These are phyloP conservation scores for Ramichloridium luteum DNA, from an alignment of 2,329 filamentous ascomycete genomes.

Conservation along the genomic window DNA sequence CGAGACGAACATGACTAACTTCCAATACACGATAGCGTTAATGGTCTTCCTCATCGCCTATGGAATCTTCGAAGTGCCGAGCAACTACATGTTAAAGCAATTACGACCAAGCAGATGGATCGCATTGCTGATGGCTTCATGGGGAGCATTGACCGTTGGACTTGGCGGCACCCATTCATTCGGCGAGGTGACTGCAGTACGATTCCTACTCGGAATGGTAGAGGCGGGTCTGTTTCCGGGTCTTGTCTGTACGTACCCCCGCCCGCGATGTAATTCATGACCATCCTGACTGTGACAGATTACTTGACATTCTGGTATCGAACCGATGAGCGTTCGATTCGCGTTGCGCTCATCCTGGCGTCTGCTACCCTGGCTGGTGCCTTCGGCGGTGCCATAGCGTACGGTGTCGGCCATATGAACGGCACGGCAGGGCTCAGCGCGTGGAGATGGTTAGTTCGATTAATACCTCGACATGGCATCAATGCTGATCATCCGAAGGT, in stretches of 20 bases:
- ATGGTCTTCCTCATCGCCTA: conserved; percentile 47
- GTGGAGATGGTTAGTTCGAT: conserved; percentile 40
- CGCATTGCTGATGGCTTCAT: conserved; percentile 21
- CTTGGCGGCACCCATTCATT: conserved; percentile 35
- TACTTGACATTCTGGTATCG: conserved; percentile 23
- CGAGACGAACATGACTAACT: conserved; percentile 48
- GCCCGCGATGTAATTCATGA: too few relatives aligned
- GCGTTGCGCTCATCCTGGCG: conserved; percentile 22
- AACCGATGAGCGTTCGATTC: conserved; percentile 20
- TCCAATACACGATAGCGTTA: conserved; percentile 41
- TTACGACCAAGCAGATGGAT: conserved; percentile 31
- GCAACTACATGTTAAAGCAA: conserved; percentile 31
- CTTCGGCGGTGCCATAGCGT: conserved; percentile 25
- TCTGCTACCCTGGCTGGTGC: conserved; percentile 24
- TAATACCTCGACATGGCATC: too few relatives aligned
- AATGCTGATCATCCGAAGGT: too few relatives aligned
- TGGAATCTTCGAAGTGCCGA: conserved; percentile 33
- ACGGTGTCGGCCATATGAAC: conserved; percentile 43
- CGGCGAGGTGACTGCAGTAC: conserved; percentile 32
- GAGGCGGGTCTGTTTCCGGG: conserved; percentile 48
- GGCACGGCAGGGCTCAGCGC: conserved; percentile 44
- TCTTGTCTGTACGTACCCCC: conserved; percentile 22
- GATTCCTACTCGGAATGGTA: conserved; percentile 32
- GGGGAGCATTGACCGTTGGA: conserved; percentile 21
- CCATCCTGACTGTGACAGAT: too few relatives aligned